Percentiles rank a stretch among this genome's conserved stretches.
Evolutionary conservation across 192 early-diverging fungal genomes (phyloP).

Genomic region (Mortierella claussenii): DNA sequence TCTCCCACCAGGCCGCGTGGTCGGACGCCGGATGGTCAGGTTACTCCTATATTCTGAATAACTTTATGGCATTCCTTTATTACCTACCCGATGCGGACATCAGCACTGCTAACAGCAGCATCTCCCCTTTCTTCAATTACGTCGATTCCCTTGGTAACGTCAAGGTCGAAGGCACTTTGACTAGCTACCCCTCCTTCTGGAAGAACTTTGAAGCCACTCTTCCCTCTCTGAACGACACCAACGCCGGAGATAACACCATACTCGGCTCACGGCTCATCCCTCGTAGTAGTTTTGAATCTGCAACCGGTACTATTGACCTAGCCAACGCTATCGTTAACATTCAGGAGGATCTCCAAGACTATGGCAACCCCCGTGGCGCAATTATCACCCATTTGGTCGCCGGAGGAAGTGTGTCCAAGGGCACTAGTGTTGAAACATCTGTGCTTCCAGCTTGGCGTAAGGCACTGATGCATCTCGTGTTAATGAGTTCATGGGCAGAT

Average conservation of each 20-base stretch:
- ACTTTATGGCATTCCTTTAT: neutral
- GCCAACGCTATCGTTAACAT: constrained; percentile 10
- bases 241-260: constrained; percentile 23
- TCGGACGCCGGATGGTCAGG: constrained; percentile 33
- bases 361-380: neutral
- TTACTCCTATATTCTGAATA: neutral
- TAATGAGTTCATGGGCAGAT: neutral
- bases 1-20: constrained; percentile 16
- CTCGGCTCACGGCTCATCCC: constrained; percentile 54
- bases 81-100: constrained; percentile 3
- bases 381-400: constrained; percentile 34
- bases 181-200: constrained; percentile 14
- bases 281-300: constrained; percentile 31
- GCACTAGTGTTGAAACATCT: constrained; percentile 9
- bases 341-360: constrained; percentile 11
- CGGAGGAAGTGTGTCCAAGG: constrained; percentile 30
- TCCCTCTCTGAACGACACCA: neutral
- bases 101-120: neutral
- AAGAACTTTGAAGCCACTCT: neutral
- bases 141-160: neutral
- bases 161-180: neutral
- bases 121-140: constrained; percentile 8
- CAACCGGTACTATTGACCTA: neutral
- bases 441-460: constrained; percentile 54
- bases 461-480: constrained; percentile 23